These are phyloP conservation scores for Backusella luteola DNA, from an alignment of 192 early-diverging fungal genomes.

Conservation along the genomic window DNA sequence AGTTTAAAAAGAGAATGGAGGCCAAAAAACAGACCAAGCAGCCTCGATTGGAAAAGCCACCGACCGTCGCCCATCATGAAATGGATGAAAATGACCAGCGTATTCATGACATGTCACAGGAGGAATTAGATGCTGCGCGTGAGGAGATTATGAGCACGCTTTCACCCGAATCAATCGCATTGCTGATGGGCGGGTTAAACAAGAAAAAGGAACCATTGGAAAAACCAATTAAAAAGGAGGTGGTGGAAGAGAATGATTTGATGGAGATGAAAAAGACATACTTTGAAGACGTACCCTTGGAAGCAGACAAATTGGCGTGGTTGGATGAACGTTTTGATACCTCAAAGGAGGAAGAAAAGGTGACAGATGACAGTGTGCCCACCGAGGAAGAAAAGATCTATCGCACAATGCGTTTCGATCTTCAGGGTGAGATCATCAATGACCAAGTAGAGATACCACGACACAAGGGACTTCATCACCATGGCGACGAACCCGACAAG, in stretches of 20 bases:
- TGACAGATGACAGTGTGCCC: constrained; percentile 10
- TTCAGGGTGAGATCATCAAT: constrained; percentile 69
- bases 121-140: constrained; percentile 69
- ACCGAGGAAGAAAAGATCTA: constrained; percentile 4
- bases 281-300: constrained; percentile 51
- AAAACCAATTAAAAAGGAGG: constrained; percentile 18
- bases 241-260: constrained; percentile 39
- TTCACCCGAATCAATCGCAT: constrained; percentile 61
- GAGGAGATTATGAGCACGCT: constrained; percentile 63
- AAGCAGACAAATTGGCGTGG: constrained; percentile 70
- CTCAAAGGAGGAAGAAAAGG: constrained; percentile 10
- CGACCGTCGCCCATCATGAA: background rate
- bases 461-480: constrained; percentile 82
- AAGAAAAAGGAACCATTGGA: background rate
- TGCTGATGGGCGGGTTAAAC: constrained; percentile 46
- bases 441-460: constrained; percentile 52
- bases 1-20: constrained; percentile 27
- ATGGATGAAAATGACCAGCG: constrained; percentile 38
- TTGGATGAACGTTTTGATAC: constrained; percentile 40
- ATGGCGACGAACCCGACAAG: constrained; percentile 78
- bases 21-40: constrained; percentile 18
- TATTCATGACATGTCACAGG: constrained; percentile 62
- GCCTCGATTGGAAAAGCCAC: background rate
- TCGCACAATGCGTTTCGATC: constrained; percentile 69
- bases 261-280: constrained; percentile 49